Percentiles rank a stretch among this genome's conserved stretches.
Evolutionary conservation across 495 filamentous ascomycete genomes (phyloP).

Genomic region (Penicillium ochrochloron): DNA sequence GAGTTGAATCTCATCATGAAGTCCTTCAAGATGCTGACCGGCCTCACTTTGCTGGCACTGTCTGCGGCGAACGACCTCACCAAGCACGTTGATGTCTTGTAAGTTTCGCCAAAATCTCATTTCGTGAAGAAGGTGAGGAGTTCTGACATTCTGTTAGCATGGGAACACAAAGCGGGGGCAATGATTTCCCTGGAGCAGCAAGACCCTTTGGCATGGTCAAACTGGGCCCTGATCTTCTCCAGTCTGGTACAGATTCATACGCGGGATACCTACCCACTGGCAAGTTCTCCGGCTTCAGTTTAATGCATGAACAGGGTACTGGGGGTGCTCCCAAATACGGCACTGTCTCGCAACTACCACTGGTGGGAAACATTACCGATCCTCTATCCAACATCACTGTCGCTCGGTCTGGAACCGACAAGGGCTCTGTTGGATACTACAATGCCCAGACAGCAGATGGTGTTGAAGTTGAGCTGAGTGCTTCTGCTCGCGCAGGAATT

Average conservation of each 20-base stretch:
- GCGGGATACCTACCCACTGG: conserved; percentile 65
- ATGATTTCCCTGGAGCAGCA: conserved; percentile 70
- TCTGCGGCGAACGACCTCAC: conserved; percentile 27
- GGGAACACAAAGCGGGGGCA: conserved; percentile 58
- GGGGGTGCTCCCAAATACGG: conserved; percentile 79
- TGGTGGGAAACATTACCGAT: conserved; percentile 56
- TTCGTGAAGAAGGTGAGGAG: background rate
- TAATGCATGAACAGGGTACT: conserved; percentile 77
- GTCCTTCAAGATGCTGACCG: conserved; percentile 17
- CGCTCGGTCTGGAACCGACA: conserved; percentile 53
- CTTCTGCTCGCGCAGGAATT: conserved; percentile 65
- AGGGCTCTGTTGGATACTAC: conserved; percentile 66
- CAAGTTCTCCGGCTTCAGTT: conserved; percentile 68
- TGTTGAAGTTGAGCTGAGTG: conserved; percentile 63
- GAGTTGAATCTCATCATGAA: conserved; percentile 10
- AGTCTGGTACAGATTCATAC: conserved; percentile 61
- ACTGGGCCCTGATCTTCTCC: conserved; percentile 63
- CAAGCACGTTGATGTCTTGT: conserved; percentile 44
- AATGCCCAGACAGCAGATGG: conserved; percentile 57
- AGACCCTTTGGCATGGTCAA: conserved; percentile 74
- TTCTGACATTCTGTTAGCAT: conserved; percentile 21
- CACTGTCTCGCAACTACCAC: conserved; percentile 67
- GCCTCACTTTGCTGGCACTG: conserved; percentile 12
- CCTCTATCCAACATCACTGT: conserved; percentile 63
- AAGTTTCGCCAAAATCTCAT: conserved; percentile 14